phyloP scores from a whole-genome alignment of 805 yeast species.

The Martiniozyma abietophila region DNA sequence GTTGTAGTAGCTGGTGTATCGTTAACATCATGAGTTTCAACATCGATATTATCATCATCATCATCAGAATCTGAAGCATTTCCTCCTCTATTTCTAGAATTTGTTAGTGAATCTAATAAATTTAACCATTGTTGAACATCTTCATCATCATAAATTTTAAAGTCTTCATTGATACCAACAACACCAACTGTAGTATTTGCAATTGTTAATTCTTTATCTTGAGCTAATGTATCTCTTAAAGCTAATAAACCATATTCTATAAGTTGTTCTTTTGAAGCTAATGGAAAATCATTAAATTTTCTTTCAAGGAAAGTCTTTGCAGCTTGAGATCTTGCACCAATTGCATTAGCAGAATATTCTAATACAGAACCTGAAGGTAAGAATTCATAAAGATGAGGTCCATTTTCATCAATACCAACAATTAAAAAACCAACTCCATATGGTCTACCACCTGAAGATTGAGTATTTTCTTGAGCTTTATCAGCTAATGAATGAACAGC shows the following conservation, averaged over 20 bases:
- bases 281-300: conserved; percentile 58
- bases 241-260: conserved; percentile 84
- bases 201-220: conserved; percentile 81
- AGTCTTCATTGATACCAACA: conserved; percentile 70
- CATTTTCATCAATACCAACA: conserved; percentile 87
- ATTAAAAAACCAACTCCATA: conserved; percentile 94
- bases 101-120: conserved; percentile 55
- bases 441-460: conserved; percentile 92
- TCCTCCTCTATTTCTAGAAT: conserved; percentile 40
- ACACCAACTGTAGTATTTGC: conserved; percentile 86
- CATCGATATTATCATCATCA: conserved; percentile 18
- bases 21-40: conserved; percentile 24
- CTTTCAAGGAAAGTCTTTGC: conserved; percentile 94
- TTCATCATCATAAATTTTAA: conserved; percentile 79
- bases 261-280: conserved; percentile 57
- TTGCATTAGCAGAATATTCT: conserved; percentile 89
- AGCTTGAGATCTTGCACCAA: conserved; percentile 98
- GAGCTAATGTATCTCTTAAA: conserved; percentile 85
- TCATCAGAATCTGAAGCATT: conserved; percentile 24
- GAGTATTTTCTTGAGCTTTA: conserved; percentile 95
- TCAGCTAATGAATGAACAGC: conserved; percentile 86
- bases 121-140: conserved; percentile 78
- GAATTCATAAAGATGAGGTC: conserved; percentile 90
- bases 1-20: conserved; percentile 16
- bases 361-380: conserved; percentile 91